Evolutionary conservation across 2,329 filamentous ascomycete genomes (phyloP).

Genomic region (Talaromyces pinophilus): DNA sequence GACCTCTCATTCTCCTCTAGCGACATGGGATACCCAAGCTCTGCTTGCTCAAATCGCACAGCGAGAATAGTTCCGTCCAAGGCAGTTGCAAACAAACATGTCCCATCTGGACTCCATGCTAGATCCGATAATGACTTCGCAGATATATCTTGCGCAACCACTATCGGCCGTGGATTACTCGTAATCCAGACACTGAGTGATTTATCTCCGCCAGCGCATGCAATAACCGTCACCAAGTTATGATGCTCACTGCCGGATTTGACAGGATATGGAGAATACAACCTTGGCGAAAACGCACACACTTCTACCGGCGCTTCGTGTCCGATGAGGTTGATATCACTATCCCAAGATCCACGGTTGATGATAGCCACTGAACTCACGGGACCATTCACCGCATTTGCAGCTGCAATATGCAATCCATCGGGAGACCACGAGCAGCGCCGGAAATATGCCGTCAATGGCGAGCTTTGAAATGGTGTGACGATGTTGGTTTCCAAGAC

Average conservation of each 20-base stretch:
- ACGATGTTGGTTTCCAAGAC: conserved; percentile 89
- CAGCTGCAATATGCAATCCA: conserved; percentile 92
- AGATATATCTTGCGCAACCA: conserved; percentile 85
- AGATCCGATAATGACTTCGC: conserved; percentile 92
- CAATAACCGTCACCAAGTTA: conserved; percentile 81
- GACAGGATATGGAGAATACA: conserved; percentile 73
- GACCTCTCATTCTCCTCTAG: conserved; percentile 89
- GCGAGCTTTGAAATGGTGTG: conserved; percentile 83
- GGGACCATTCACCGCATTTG: conserved; percentile 94
- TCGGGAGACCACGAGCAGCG: conserved; percentile 97
- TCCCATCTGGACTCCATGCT: conserved; percentile 89
- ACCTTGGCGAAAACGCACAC: conserved; percentile 89
- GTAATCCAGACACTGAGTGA: conserved; percentile 98
- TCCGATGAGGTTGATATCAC: conserved; percentile 94
- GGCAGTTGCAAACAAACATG: conserved; percentile 80
- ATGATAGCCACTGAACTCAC: conserved; percentile 97
- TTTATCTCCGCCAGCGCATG: conserved; percentile 95
- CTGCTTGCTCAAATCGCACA: conserved; percentile 78
- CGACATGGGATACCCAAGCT: conserved; percentile 84
- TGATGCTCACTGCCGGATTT: conserved; percentile 46
- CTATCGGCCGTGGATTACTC: conserved; percentile 84
- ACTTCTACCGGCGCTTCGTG: conserved; percentile 97
- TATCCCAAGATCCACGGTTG: conserved; percentile 87
- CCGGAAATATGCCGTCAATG: conserved; percentile 93
- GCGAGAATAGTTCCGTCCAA: conserved; percentile 86